Evolutionary conservation across 306 rosid genomes (phyloP), one percentile per base, ranked within the genome.

Genomic region (Coriaria nepalensis): DNA sequence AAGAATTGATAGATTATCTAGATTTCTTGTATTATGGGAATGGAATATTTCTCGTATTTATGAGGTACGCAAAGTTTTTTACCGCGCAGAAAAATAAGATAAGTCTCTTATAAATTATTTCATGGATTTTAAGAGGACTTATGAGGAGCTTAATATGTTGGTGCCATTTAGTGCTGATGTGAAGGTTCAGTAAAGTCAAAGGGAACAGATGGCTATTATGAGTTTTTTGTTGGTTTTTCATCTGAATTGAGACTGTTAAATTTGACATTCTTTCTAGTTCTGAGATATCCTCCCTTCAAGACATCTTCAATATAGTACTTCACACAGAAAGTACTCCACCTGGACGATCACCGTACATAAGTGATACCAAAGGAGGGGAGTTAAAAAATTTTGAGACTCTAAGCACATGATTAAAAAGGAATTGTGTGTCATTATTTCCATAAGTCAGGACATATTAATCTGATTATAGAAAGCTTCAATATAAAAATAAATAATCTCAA

Each of bases 401-500:
- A 7, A 9, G 11, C 7, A 34, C 54, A 11, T 9, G 54, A 36
- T 50, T 33, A 5, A 9, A 35, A 5, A 2, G 20, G 20, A 2
- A 35, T 50, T 33, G 13, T 35, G 40, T 50, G 54, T 50, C 13
- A 50, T 33, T 50, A 50, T n/a, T 35, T 14, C 11, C 54, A 35
- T 50, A 4, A 50, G 0, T 10, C 35, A 6, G 54, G 42, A 10
- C 33, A 32, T 35, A n/a, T 12, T 15, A 35, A 12, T 15, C n/a
- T 33, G 13, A 35, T 13, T 35, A 36, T n/a, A n/a, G n/a, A n/a
- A n/a, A n/a, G n/a, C n/a, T n/a, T n/a, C n/a, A n/a, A n/a, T n/a
- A n/a, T n/a, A n/a, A n/a, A n/a, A n/a, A n/a, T n/a, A n/a, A n/a
- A n/a, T n/a, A n/a, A n/a, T n/a, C n/a, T n/a, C n/a, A n/a, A n/a